These are phyloP conservation scores for Penicillium antarcticum DNA, from an alignment of 495 filamentous ascomycete species.

Conservation along the genomic window DNA sequence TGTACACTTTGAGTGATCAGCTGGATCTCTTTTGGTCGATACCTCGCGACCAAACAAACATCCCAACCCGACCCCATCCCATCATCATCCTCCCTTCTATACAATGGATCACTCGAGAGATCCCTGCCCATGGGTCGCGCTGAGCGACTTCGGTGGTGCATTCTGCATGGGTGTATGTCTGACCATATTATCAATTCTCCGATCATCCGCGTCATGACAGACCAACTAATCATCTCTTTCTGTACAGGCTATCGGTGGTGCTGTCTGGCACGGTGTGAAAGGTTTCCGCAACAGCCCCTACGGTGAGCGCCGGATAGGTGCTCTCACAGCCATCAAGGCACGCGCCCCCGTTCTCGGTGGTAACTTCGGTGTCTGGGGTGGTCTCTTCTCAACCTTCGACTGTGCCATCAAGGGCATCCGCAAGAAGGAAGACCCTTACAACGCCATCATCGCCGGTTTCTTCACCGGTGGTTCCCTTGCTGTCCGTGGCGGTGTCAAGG, in stretches of 20 bases:
- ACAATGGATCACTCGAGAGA: constrained; percentile 92
- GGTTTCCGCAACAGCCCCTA: constrained; percentile 86
- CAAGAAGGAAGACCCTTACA: constrained; percentile 97
- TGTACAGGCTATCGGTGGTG: constrained; percentile 68
- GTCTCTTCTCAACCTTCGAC: constrained; percentile 90
- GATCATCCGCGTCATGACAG: background rate
- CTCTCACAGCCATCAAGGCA: constrained; percentile 95
- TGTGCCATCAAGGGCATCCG: constrained; percentile 95
- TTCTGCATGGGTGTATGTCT: constrained; percentile 91
- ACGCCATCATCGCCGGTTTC: constrained; percentile 94
- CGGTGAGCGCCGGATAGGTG: constrained; percentile 92
- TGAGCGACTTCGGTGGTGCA: constrained; percentile 95
- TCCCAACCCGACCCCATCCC: constrained; percentile 6
- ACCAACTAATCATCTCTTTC: constrained; percentile 9
- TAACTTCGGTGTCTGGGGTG: constrained; percentile 98
- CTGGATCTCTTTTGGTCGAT: background rate
- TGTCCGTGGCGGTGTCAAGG: constrained; percentile 82
- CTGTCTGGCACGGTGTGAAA: constrained; percentile 97
- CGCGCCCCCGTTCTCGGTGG: constrained; percentile 93
- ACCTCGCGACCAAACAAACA: background rate
- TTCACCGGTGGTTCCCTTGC: constrained; percentile 93
- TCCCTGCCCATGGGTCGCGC: constrained; percentile 93
- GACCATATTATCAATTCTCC: background rate
- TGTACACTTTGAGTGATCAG: no score
- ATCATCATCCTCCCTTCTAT: constrained; percentile 14